Evolutionary conservation across 495 filamentous ascomycete genomes (phyloP).

Genomic region (Echria macrotheca): DNA sequence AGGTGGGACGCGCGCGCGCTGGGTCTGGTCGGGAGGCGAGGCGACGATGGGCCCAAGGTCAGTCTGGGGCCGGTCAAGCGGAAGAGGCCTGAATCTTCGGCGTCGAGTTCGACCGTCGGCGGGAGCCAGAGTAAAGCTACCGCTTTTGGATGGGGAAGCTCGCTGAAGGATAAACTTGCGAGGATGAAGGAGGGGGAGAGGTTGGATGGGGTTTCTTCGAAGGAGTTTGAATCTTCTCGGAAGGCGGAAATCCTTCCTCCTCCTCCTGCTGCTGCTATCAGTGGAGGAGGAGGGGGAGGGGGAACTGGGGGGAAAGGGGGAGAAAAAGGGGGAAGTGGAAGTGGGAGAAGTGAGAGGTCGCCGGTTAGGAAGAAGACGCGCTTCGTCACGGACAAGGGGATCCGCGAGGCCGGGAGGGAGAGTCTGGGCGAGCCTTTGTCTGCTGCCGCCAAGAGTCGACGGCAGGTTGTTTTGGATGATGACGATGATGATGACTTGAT

Average conservation of each 20-base stretch:
- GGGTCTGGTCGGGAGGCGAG: conserved; percentile 52
- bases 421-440: conserved; percentile 51
- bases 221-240: conserved; percentile 2
- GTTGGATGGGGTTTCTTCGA: conserved; percentile 23
- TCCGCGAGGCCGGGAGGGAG: conserved; percentile 69
- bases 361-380: conserved; percentile 72
- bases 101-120: conserved; percentile 26
- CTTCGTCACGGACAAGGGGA: conserved; percentile 72
- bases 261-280: no score
- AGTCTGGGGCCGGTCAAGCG: conserved; percentile 66
- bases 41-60: conserved; percentile 51
- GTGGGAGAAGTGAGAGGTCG: conserved; percentile 23
- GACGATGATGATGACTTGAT: conserved; percentile 31
- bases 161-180: conserved; percentile 40
- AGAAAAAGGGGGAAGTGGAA: not conserved
- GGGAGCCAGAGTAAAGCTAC: conserved; percentile 4
- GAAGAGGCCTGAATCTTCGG: conserved; percentile 47
- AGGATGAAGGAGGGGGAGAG: conserved; percentile 52
- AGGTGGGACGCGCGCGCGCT: conserved; percentile 45
- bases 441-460: conserved; percentile 10
- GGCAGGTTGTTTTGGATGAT: conserved; percentile 19
- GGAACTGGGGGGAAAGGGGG: no score
- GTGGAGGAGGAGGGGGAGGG: no score
- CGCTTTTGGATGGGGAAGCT: conserved; percentile 46
- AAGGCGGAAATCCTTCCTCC: no score